Percentiles rank a stretch among this genome's conserved stretches.
These are phyloP conservation scores for Zopfochytrium polystomum DNA, from an alignment of 371 early-diverging fungal species.

Conservation along the genomic window DNA sequence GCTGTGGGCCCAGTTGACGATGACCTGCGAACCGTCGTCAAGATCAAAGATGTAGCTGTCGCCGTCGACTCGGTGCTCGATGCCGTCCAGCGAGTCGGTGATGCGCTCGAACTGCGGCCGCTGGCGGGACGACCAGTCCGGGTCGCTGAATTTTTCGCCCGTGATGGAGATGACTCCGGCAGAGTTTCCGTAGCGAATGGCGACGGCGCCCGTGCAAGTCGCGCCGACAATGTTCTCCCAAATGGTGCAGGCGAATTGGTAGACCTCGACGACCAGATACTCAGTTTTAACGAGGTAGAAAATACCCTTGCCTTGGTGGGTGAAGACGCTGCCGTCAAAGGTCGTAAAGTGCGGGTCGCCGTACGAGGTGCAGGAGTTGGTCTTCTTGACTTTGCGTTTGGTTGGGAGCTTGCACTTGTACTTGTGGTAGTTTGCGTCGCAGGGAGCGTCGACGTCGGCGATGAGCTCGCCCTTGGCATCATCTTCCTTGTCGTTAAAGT, in stretches of 20 bases:
- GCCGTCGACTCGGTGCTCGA: not conserved
- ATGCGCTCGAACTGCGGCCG: not conserved
- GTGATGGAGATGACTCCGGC: not conserved
- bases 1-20: too few relatives aligned
- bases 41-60: not conserved
- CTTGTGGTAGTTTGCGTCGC: constrained; percentile 3
- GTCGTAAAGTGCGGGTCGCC: constrained; percentile 22
- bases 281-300: constrained; percentile 14
- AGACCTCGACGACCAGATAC: constrained; percentile 11
- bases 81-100: not conserved
- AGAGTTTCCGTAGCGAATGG: constrained; percentile 10
- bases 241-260: constrained; percentile 14
- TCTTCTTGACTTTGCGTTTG: not conserved
- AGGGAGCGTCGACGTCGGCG: constrained; percentile 14
- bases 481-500: too few relatives aligned
- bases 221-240: not conserved
- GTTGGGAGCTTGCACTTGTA: not conserved
- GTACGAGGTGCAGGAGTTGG: constrained; percentile 2
- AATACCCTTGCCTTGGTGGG: constrained; percentile 8
- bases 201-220: constrained; percentile 9
- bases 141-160: too few relatives aligned
- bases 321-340: constrained; percentile 5
- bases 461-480: too few relatives aligned
- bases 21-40: not conserved
- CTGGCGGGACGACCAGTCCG: too few relatives aligned